A percentile compares a stretch with the other conserved stretches of the same genome.
Evolutionary conservation across 179 eudicot genomes (phyloP).

Genomic region (Gypsophila paniculata): DNA sequence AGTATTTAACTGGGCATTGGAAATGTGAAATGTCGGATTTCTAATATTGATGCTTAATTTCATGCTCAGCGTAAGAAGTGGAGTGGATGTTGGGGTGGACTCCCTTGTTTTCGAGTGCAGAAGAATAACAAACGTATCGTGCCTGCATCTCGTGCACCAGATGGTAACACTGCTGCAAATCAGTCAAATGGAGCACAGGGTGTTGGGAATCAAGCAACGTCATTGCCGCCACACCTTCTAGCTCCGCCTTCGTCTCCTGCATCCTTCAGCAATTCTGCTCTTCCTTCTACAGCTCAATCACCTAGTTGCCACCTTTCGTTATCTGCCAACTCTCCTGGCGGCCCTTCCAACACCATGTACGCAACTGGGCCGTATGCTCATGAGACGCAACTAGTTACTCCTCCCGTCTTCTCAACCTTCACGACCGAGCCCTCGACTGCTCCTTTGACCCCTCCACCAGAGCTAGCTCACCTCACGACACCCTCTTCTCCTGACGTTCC

Average conservation of each 20-base stretch:
- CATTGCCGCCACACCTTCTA: constrained; percentile 62
- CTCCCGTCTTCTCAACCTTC: constrained; percentile 90
- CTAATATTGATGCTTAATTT: constrained; percentile 21
- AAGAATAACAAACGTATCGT: constrained; percentile 85
- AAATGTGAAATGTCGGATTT: background rate
- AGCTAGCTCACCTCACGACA: constrained; percentile 84
- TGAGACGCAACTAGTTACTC: constrained; percentile 90
- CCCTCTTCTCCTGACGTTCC: constrained; percentile 99
- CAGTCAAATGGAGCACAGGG: constrained; percentile 62
- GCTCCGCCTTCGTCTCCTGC: constrained; percentile 99
- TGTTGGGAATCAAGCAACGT: constrained; percentile 52
- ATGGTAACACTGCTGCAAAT: constrained; percentile 50
- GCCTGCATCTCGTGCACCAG: constrained; percentile 88
- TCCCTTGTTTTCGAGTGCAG: constrained; percentile 76
- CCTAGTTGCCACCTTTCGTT: constrained; percentile 61
- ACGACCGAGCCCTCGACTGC: constrained; percentile 99
- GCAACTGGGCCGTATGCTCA: constrained; percentile 93
- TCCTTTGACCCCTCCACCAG: constrained; percentile 97
- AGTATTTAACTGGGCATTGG: background rate
- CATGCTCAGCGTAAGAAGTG: constrained; percentile 70
- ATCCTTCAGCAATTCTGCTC: constrained; percentile 78
- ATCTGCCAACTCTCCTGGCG: constrained; percentile 78
- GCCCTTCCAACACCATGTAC: constrained; percentile 78
- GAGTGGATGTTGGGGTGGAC: constrained; percentile 81
- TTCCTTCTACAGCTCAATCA: constrained; percentile 91